Evolutionary conservation across 2,329 filamentous ascomycete genomes (phyloP), one percentile per base, ranked within the genome.

Genomic region (Thielaviopsis euricoi): DNA sequence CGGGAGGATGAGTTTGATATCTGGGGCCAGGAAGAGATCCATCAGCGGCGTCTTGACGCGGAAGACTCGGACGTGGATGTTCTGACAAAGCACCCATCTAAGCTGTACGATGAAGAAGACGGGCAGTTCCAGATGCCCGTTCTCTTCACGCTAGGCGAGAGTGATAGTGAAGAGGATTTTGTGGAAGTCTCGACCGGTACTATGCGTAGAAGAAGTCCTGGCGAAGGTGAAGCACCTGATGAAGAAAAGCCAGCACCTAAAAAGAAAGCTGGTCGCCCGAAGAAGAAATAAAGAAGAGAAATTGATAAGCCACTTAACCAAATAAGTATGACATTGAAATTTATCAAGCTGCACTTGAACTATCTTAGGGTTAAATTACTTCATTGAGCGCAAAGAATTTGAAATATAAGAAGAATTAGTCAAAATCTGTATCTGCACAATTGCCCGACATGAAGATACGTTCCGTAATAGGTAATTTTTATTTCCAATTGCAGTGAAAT

Each of bases 1-100:
- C 81, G 82, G 58, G 93, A 98, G 71, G 93, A 98, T 68, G 93
- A 98, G 67, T 98, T 98, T 65, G 94, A 98, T 69, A 94, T 97
- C 58, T 93, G 97, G 67, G 89, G 89, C 0, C 85, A 91, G 59
- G 91, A 96, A 67, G 91, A 97, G 69, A 84, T 97, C 58, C 89
- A 94, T 67, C 91, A 95, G 69, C 82, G 91, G 29, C 81, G 90
- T 50, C 76, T 97, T 1, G 90, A 97, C 67, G 79, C 86, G 13
- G 93, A 98, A 71, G 93, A 97, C 65, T 93, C 97, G 68, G 85
- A 89, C 60, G 84, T 97, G 4, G 93, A 98, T 66, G 89, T 96
- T 1, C 73, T 96, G 58, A 90, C 87, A 0, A 75, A 88, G 51
- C 86, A 90, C 60, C 78, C 77, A 43, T 76, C 79, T 26, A 82